Evolutionary conservation across 768 basidiomycete genomes (phyloP).

Genomic region (Leccinum boreale): DNA sequence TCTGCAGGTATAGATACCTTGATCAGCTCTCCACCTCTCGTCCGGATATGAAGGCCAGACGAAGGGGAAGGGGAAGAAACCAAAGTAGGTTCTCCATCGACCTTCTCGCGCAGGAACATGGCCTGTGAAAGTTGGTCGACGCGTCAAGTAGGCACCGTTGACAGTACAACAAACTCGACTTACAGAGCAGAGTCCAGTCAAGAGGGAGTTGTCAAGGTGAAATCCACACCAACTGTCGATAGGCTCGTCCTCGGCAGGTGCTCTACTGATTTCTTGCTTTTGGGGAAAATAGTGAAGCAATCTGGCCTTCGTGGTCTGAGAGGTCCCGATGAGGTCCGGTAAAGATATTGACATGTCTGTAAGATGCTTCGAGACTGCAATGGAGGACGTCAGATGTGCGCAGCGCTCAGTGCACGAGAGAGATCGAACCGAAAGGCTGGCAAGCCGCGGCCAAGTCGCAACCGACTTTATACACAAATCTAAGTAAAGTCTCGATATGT

Average conservation of each 20-base stretch:
- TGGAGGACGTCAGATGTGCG: not conserved
- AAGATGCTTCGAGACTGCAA: slow-evolving; percentile 59
- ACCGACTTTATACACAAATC: slow-evolving; percentile 82
- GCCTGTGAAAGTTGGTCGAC: slow-evolving; percentile 46
- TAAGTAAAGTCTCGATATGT: slow-evolving; percentile 25
- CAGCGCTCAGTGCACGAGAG: not conserved
- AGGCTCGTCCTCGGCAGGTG: slow-evolving; percentile 51
- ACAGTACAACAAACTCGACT: slow-evolving; percentile 19
- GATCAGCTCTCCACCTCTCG: slow-evolving; percentile 70
- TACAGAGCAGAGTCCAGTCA: slow-evolving; percentile 92
- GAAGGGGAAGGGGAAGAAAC: slow-evolving; percentile 67
- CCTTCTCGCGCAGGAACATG: slow-evolving; percentile 67
- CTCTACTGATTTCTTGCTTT: slow-evolving; percentile 32
- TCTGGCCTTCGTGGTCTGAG: slow-evolving; percentile 86
- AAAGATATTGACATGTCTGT: slow-evolving; percentile 65
- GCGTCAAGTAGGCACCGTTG: not conserved
- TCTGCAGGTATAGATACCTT: slow-evolving; percentile 85
- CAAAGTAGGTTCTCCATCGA: slow-evolving; percentile 38
- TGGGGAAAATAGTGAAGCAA: slow-evolving; percentile 96
- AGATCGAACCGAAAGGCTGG: slow-evolving; percentile 77
- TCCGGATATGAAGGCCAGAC: slow-evolving; percentile 90
- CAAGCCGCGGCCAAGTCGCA: slow-evolving; percentile 81
- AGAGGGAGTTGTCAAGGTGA: slow-evolving; percentile 85
- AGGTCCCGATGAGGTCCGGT: slow-evolving; percentile 64
- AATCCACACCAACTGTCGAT: slow-evolving; percentile 94